Conservation (phyloP, 2,329 filamentous ascomycete genomes). For the Aspergillus neoniger region DNA sequence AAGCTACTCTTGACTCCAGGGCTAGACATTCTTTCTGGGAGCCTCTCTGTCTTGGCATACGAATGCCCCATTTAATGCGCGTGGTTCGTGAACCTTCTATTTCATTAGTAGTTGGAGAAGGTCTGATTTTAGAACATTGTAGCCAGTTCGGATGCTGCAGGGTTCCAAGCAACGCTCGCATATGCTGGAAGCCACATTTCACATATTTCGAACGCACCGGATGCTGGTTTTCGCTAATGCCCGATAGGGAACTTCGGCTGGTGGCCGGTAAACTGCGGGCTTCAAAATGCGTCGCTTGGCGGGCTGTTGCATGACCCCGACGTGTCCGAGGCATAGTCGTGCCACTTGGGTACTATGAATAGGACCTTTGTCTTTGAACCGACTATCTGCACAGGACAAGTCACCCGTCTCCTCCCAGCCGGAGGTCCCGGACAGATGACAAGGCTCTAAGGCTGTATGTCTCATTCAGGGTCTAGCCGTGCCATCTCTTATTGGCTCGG, state of each 20-base stretch:
- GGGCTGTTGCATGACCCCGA: constrained; percentile 2
- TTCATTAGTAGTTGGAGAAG: not conserved
- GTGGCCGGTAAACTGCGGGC: not conserved
- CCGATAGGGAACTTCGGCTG: not conserved
- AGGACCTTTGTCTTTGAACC: not conserved
- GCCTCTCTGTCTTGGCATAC: constrained; percentile 1
- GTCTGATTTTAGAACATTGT: not conserved
- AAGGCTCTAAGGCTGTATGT: constrained; percentile 10
- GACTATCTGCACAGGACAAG: constrained; percentile 3
- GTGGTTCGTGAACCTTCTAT: not conserved
- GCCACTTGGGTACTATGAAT: constrained; percentile 2
- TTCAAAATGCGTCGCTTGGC: not conserved
- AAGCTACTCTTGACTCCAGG: not conserved
- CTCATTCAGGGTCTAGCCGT: constrained; percentile 1
- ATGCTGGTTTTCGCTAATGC: not conserved
- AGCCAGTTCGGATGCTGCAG: not conserved
- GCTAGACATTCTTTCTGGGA: not conserved
- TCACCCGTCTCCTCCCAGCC: not conserved
- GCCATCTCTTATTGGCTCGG: constrained; percentile 2
- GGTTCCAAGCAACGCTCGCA: not conserved
- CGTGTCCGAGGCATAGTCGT: not conserved
- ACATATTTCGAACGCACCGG: not conserved
- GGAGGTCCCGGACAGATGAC: constrained; percentile 5
- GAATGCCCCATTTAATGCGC: not conserved
- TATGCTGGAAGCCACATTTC: not conserved